These are phyloP conservation scores for Huntiella moniliformis DNA, from an alignment of 2,329 filamentous ascomycete genomes.

Conservation along the genomic window DNA sequence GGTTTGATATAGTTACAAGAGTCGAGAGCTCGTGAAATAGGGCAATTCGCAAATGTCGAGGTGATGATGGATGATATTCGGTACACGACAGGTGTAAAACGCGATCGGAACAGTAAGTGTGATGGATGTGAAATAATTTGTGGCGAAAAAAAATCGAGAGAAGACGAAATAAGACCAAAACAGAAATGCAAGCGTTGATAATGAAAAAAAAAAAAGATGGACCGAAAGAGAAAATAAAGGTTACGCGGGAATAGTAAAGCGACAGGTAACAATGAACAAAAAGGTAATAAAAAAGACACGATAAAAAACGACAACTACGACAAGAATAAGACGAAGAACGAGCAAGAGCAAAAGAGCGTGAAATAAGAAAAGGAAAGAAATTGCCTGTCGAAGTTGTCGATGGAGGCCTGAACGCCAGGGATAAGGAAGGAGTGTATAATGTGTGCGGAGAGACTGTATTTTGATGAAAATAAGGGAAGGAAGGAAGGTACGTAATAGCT, in stretches of 20 bases:
- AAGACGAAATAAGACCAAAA: conserved; percentile 3
- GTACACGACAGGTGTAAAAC: not conserved
- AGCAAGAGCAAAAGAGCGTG: not conserved
- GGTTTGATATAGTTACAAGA: not conserved
- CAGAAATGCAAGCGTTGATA: conserved; percentile 2
- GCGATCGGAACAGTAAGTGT: not conserved
- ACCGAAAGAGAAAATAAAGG: not conserved
- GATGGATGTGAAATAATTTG: not conserved
- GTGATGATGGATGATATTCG: no score
- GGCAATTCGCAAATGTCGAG: no score
- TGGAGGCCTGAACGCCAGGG: conserved; percentile 2
- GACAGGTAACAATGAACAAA: not conserved
- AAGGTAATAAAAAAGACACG: not conserved
- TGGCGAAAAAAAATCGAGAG: not conserved
- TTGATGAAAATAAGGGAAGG: not conserved
- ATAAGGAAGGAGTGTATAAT: not conserved
- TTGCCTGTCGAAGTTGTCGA: not conserved
- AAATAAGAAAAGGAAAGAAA: conserved; percentile 1
- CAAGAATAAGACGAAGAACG: conserved; percentile 2
- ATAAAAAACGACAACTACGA: conserved; percentile 2
- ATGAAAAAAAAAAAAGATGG: conserved; percentile 4
- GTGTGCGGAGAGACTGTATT: not conserved
- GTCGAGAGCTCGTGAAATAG: not conserved
- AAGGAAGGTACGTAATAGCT: not conserved
- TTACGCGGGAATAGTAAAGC: not conserved